Evolutionary conservation across 164 flowering plant genomes (phyloP).

Genomic region (Magnolia sinica): DNA sequence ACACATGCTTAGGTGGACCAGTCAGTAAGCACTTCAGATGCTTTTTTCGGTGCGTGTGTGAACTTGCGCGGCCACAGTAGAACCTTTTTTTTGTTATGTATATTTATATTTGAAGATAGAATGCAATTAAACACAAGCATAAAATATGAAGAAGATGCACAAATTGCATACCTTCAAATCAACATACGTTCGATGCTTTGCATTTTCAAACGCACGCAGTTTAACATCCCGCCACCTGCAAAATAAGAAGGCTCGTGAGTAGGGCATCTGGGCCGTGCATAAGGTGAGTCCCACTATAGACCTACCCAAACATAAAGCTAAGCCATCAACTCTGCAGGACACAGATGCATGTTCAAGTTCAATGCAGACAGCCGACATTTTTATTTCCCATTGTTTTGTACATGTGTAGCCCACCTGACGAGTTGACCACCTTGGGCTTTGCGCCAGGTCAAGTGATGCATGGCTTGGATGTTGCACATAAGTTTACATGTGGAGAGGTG

Average conservation of each 20-base stretch:
- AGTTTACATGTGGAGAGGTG: background rate
- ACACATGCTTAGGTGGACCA: background rate
- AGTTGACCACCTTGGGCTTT: too few species aligned
- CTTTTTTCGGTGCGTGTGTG: background rate
- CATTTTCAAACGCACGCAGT: conserved; percentile 79
- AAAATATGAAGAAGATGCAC: background rate
- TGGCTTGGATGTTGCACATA: background rate
- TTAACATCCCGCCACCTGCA: conserved; percentile 94
- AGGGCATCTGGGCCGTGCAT: too few species aligned
- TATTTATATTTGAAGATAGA: too few species aligned
- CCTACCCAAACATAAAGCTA: too few species aligned
- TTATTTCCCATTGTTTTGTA: too few species aligned
- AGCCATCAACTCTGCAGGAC: too few species aligned
- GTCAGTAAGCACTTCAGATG: background rate
- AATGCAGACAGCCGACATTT: too few species aligned
- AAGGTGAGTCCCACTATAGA: too few species aligned
- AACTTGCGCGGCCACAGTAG: background rate
- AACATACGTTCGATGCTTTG: conserved; percentile 95
- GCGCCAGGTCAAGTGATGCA: too few species aligned
- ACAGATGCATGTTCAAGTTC: too few species aligned
- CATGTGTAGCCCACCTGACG: too few species aligned
- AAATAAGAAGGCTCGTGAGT: background rate
- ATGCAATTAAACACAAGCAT: background rate
- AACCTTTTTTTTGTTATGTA: too few species aligned
- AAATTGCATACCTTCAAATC: conserved; percentile 76